Evolutionary conservation across 192 early-diverging fungal genomes (phyloP).

Genomic region (Neocallimastix lanati): DNA sequence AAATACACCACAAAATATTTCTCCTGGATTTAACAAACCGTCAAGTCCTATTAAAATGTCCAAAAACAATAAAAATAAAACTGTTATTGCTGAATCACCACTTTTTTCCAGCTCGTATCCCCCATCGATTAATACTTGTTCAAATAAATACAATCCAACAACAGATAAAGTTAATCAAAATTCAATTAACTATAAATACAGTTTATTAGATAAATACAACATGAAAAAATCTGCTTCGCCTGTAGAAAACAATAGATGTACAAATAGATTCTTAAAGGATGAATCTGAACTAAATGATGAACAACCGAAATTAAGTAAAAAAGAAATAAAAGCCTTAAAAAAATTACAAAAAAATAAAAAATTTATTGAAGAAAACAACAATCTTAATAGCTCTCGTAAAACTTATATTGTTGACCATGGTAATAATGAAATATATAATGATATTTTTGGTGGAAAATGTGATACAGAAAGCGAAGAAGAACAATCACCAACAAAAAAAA

Average conservation of each 20-base stretch:
- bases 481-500: too few relatives aligned
- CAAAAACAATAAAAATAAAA: neutral
- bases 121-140: neutral
- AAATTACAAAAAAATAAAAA: neutral
- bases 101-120: neutral
- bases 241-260: neutral
- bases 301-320: neutral
- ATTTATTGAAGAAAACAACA: neutral
- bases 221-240: neutral
- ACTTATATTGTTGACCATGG: neutral
- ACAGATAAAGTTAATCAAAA: neutral
- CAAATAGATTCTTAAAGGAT: neutral
- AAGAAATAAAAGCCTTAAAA: neutral
- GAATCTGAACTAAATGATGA: neutral
- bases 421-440: neutral
- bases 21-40: neutral
- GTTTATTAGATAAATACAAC: neutral
- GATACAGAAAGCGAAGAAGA: too few relatives aligned
- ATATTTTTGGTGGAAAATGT: too few relatives aligned
- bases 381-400: neutral
- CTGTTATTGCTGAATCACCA: neutral
- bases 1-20: neutral
- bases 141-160: neutral
- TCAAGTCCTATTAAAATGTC: neutral
- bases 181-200: neutral